Evolutionary conservation across 2,329 filamentous ascomycete genomes (phyloP), one percentile per base, ranked within the genome.

Genomic region (Rhinocladiella mackenziei): DNA sequence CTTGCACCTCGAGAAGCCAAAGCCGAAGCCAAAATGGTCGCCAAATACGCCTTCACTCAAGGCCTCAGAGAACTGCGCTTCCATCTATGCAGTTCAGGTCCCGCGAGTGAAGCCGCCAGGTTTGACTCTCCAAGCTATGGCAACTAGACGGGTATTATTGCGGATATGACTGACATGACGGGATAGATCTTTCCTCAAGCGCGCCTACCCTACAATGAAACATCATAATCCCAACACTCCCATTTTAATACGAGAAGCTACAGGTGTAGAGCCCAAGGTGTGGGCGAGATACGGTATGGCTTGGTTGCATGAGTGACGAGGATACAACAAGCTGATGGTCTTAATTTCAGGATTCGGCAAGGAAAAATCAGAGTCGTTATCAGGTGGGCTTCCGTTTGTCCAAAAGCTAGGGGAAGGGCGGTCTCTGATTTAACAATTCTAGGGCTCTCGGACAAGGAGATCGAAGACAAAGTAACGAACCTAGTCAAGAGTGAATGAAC

Each of bases 161-260:
- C n/a, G 8, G 23, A n/a, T n/a, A n/a, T n/a, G n/a, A 17, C 26
- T 42, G n/a, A 54, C 38, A n/a, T n/a, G n/a, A n/a, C n/a, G n/a
- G n/a, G n/a, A n/a, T n/a, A 96, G 92, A 67, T 83, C 85, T 20
- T 98, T 98, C 72, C 77, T 98, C 56, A 84, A 83, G 55, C 81
- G 87, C 65, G 83, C 89, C 56, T 98, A 98, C 70, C 92, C 92
- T 34, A 92, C 86, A 49, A 97, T 98, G 91, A 98, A 98, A 81
- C 94, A 94, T 77, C 86, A 91, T 77, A 98, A 98, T 74, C 92
- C 92, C 45, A 75, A 86, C 68, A 89, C 79, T 36, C 92, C 92
- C 42, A 97, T 98, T 69, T 75, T 98, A 75, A 82, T 98, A 62
- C 86, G 92, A 64, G 92, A 97, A 75, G 92, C 91, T 40, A 73